phyloP scores from a whole-genome alignment of 2,329 filamentous ascomycete genomes.

The Fusarium sp. region DNA sequence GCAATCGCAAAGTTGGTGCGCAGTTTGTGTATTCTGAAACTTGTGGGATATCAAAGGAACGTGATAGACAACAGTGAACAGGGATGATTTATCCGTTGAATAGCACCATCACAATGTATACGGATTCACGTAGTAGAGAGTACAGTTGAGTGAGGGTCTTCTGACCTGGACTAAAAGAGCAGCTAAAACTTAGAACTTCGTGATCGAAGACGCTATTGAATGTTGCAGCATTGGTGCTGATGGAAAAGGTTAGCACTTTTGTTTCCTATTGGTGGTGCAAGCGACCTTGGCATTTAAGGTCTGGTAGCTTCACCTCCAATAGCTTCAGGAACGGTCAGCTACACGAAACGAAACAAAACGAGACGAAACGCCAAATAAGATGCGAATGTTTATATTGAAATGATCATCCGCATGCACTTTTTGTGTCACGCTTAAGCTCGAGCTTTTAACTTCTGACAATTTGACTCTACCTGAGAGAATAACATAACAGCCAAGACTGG shows the following conservation, averaged over 20 bases:
- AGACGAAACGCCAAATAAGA: constrained; percentile 19
- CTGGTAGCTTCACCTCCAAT: constrained; percentile 25
- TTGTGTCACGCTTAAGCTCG: background rate
- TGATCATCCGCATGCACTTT: background rate
- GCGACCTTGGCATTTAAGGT: constrained; percentile 34
- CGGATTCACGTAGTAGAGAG: background rate
- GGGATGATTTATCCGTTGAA: background rate
- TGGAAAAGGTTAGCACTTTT: constrained; percentile 9
- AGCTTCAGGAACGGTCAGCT: constrained; percentile 1
- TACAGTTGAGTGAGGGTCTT: background rate
- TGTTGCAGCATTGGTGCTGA: constrained; percentile 1
- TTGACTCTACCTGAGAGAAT: background rate
- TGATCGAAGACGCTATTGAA: constrained; percentile 2
- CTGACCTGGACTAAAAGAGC: background rate
- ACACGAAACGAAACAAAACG: constrained; percentile 38
- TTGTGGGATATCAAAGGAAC: background rate
- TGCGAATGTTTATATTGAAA: background rate
- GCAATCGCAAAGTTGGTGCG: constrained; percentile 4
- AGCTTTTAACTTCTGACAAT: background rate
- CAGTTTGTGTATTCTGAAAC: constrained; percentile 22
- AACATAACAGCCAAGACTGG: background rate
- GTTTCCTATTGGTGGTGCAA: constrained; percentile 29
- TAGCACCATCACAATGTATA: background rate
- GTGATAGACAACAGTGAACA: background rate
- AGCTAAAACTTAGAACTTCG: background rate